These are phyloP conservation scores for Hypoxylon cercidicola DNA, from an alignment of 495 filamentous ascomycete genomes.

Conservation along the genomic window DNA sequence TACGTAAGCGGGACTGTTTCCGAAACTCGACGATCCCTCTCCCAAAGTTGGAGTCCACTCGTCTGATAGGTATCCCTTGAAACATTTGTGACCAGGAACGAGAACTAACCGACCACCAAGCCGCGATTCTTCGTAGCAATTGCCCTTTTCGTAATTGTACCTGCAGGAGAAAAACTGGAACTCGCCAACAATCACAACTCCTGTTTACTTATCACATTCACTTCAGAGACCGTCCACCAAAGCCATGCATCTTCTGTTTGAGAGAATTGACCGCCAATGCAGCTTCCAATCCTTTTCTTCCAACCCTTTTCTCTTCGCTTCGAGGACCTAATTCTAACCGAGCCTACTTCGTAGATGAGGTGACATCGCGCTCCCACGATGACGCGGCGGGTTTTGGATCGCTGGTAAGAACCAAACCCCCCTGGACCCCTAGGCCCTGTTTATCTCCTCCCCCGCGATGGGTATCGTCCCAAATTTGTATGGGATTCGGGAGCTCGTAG, in stretches of 20 bases:
- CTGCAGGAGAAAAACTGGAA: background rate
- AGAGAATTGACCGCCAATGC: constrained; percentile 9
- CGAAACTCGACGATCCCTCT: constrained; percentile 25
- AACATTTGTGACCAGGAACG: constrained; percentile 19
- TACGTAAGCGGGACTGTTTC: constrained; percentile 32
- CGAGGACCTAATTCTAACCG: constrained; percentile 19
- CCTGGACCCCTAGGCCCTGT: constrained; percentile 1
- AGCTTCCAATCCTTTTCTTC: constrained; percentile 8
- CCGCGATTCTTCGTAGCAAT: background rate
- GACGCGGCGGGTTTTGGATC: constrained; percentile 30
- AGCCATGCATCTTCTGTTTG: constrained; percentile 2
- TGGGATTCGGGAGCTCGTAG: no score
- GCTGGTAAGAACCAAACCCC: constrained; percentile 8
- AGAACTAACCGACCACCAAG: constrained; percentile 2
- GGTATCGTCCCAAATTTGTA: no score
- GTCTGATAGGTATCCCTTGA: constrained; percentile 20
- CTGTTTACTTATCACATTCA: background rate
- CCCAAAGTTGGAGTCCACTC: constrained; percentile 1
- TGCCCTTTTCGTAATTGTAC: background rate
- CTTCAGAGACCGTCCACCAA: background rate
- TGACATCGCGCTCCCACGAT: constrained; percentile 29
- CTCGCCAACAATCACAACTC: background rate
- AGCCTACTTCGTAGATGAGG: constrained; percentile 9
- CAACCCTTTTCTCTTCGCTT: background rate
- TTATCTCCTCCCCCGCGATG: background rate